Evolutionary conservation across 768 basidiomycete genomes (phyloP).

Genomic region (Collybia nuda): DNA sequence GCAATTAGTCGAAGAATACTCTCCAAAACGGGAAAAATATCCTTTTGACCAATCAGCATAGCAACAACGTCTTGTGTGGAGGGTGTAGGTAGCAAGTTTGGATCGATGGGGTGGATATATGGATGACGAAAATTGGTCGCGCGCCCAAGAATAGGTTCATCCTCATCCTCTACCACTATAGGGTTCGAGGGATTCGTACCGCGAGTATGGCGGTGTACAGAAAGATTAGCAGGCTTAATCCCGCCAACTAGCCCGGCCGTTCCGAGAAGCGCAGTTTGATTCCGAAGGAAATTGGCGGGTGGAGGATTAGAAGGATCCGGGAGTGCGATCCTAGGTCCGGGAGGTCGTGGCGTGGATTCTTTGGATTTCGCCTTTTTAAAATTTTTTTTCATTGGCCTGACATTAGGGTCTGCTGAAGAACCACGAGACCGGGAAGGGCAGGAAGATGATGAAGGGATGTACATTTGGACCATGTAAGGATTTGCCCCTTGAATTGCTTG

Average conservation of each 20-base stretch:
- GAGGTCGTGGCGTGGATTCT: constrained; percentile 43
- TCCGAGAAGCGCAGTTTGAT: constrained; percentile 70
- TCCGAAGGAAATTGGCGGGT: constrained; percentile 72
- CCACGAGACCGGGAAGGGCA: constrained; percentile 12
- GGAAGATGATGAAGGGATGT: constrained; percentile 11
- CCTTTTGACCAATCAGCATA: constrained; percentile 60
- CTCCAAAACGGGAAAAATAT: constrained; percentile 65
- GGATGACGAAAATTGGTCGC: constrained; percentile 16
- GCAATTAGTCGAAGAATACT: constrained; percentile 59
- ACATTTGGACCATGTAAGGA: constrained; percentile 1
- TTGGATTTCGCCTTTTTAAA: constrained; percentile 33
- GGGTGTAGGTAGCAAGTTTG: constrained; percentile 44
- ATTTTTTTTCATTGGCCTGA: constrained; percentile 30
- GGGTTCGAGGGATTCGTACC: constrained; percentile 63
- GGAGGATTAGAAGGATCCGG: constrained; percentile 61
- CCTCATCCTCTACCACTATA: constrained; percentile 68
- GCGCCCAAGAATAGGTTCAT: constrained; percentile 28
- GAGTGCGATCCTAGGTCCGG: constrained; percentile 56
- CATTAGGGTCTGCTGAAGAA: constrained; percentile 20
- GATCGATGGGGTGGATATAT: constrained; percentile 31
- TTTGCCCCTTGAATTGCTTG: constrained; percentile 11
- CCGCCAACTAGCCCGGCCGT: constrained; percentile 69
- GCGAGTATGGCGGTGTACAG: constrained; percentile 35
- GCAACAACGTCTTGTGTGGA: constrained; percentile 59
- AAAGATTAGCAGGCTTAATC: constrained; percentile 56